These are phyloP conservation scores for Papiliotrema fonsecae DNA, from an alignment of 1,284 basidiomycete genomes.

Conservation along the genomic window DNA sequence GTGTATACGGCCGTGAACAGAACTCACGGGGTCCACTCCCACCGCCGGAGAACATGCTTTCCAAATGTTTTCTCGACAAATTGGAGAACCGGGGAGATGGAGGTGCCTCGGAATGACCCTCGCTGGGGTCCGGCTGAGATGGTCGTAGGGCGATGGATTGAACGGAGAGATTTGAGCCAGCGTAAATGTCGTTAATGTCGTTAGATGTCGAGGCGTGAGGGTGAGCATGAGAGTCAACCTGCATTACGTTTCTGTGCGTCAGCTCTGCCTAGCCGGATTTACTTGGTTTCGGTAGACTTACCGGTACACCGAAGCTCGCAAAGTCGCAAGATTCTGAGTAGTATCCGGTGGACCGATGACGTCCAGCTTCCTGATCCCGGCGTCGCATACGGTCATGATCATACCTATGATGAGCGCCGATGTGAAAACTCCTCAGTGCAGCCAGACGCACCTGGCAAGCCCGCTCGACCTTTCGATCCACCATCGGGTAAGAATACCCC, in stretches of 20 bases:
- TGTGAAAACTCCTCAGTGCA: neutral
- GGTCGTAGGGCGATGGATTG: conserved; percentile 18
- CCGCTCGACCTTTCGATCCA: conserved; percentile 56
- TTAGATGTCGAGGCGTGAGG: conserved; percentile 6
- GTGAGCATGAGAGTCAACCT: conserved; percentile 10
- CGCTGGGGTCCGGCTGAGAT: neutral
- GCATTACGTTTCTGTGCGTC: conserved; percentile 10
- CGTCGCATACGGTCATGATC: conserved; percentile 77
- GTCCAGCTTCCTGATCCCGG: conserved; percentile 56
- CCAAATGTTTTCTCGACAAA: neutral
- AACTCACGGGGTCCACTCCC: neutral
- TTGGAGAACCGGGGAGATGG: neutral
- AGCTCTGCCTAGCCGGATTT: too few species aligned
- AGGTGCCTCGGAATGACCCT: neutral
- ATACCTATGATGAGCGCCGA: conserved; percentile 54
- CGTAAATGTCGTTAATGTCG: conserved; percentile 19
- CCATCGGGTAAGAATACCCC: conserved; percentile 70
- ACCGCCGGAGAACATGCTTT: neutral
- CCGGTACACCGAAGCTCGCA: conserved; percentile 33
- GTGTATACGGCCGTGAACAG: conserved; percentile 7
- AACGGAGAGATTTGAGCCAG: conserved; percentile 24
- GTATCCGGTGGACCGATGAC: conserved; percentile 70
- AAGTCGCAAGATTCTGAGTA: conserved; percentile 65
- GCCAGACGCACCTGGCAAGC: conserved; percentile 64
- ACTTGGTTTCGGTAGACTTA: too few species aligned